phyloP scores from a whole-genome alignment of 2,329 filamentous ascomycete genomes.

The Leptographium wingfieldii region DNA sequence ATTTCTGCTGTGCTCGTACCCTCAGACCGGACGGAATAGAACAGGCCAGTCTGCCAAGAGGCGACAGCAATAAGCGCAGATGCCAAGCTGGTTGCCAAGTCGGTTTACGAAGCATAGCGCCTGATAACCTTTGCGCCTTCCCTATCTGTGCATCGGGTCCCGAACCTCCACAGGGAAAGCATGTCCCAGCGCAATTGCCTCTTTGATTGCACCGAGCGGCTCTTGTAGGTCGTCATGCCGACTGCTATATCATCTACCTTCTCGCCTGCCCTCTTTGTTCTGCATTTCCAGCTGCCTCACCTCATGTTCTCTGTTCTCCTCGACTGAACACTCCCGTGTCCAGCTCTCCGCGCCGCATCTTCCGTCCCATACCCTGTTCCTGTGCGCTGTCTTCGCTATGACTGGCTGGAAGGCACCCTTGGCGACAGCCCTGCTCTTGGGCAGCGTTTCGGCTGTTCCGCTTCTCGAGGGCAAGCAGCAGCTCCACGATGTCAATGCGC shows the following conservation, averaged over 20 bases:
- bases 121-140: not conserved
- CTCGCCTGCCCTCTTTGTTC: not conserved
- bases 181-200: not conserved
- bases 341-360: not conserved
- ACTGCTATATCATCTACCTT: not conserved
- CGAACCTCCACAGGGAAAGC: not conserved
- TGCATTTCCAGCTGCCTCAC: not conserved
- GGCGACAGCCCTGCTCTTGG: slow-evolving; percentile 8
- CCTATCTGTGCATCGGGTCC: not conserved
- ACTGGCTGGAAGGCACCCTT: slow-evolving; percentile 6
- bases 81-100: not conserved
- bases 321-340: not conserved
- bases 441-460: slow-evolving; percentile 7
- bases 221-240: not conserved
- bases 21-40: not conserved
- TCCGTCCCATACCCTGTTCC: not conserved
- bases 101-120: not conserved
- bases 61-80: not conserved
- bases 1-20: not conserved
- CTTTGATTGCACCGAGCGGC: not conserved
- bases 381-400: not conserved
- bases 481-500: not conserved
- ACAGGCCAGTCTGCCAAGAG: not conserved
- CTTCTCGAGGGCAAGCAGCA: not conserved
- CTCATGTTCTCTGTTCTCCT: not conserved